Percentiles rank a stretch among this genome's conserved stretches.
phyloP scores from a whole-genome alignment of 805 yeast genomes.

The Kodamaea neixiangensis region DNA sequence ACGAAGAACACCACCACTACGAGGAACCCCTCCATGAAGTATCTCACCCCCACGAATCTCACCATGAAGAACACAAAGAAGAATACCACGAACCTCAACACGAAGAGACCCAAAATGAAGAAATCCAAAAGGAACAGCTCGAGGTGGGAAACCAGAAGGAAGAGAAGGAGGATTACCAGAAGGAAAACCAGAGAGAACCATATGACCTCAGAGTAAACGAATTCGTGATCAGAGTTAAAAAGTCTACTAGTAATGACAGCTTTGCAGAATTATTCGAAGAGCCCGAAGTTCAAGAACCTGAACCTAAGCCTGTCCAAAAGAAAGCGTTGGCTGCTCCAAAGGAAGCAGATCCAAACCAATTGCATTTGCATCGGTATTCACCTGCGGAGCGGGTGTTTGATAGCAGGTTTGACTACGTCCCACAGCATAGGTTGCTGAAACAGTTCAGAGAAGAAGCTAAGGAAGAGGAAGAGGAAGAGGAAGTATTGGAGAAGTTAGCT shows the following conservation, averaged over 20 bases:
- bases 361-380: background rate
- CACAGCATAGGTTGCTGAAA: constrained; percentile 25
- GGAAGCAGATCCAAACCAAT: background rate
- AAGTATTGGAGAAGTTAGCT: constrained; percentile 9
- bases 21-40: background rate
- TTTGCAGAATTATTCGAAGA: background rate
- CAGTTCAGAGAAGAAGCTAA: background rate
- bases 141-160: background rate
- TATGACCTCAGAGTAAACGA: background rate
- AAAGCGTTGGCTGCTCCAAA: background rate
- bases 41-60: background rate
- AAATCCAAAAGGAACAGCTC: background rate
- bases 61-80: too few species aligned
- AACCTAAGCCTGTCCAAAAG: background rate
- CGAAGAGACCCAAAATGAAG: too few species aligned
- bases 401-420: constrained; percentile 28
- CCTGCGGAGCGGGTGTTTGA: constrained; percentile 23
- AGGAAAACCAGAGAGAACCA: background rate
- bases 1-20: background rate
- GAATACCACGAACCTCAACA: too few species aligned
- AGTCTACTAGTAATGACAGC: too few species aligned
- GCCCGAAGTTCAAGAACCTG: background rate
- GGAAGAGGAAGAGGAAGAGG: constrained; percentile 6
- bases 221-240: too few species aligned
- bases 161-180: background rate